These are phyloP conservation scores for Pseudonitzschia delicatissima DNA, from an alignment of 108 stramenopile species.

Conservation along the genomic window DNA sequence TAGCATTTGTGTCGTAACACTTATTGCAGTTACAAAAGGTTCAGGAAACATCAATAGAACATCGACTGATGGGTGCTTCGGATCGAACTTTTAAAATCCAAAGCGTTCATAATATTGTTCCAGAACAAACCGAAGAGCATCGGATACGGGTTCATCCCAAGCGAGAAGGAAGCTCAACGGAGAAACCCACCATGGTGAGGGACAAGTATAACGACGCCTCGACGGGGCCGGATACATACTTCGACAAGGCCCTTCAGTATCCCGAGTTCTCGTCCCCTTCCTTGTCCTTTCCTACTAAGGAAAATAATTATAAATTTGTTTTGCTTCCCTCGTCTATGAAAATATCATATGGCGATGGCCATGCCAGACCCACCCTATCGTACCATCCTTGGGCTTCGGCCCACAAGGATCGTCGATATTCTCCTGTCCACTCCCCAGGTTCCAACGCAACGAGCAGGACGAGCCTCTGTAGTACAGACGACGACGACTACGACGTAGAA, in stretches of 20 bases:
- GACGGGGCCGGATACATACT: neutral
- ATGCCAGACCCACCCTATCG: neutral
- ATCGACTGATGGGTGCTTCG: too few species aligned
- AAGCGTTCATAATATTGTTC: too few species aligned
- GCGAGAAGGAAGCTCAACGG: neutral
- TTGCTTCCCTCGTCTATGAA: too few species aligned
- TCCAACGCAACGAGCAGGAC: neutral
- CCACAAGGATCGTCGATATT: neutral
- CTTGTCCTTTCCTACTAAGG: neutral
- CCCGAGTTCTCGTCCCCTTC: neutral
- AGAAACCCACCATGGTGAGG: neutral
- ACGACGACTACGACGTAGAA: constrained; percentile 3
- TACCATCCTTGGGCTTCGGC: too few species aligned
- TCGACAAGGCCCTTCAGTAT: constrained; percentile 9
- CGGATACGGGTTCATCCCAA: too few species aligned
- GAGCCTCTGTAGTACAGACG: neutral
- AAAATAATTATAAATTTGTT: too few species aligned
- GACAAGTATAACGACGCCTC: neutral
- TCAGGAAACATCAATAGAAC: too few species aligned
- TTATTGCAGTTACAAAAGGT: too few species aligned
- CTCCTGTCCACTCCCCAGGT: neutral
- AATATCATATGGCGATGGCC: neutral
- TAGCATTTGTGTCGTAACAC: too few species aligned
- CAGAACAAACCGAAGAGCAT: too few species aligned
- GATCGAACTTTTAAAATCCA: too few species aligned